A percentile compares a stretch with the other conserved stretches of the same genome.
These are phyloP conservation scores for Ophiostoma quercus DNA, from an alignment of 2,329 filamentous ascomycete species.

Conservation along the genomic window DNA sequence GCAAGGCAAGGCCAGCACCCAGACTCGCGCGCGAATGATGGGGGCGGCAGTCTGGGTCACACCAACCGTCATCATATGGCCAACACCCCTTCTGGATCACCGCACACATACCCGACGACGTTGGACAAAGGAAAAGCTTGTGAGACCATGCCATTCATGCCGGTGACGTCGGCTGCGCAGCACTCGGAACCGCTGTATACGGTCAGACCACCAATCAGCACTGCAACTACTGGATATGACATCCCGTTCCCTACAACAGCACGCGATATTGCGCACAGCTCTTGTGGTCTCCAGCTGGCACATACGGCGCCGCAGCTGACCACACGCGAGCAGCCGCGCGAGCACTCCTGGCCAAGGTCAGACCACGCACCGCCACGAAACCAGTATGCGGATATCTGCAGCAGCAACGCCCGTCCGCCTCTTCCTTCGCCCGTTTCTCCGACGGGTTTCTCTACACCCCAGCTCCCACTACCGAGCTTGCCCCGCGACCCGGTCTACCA, in stretches of 20 bases:
- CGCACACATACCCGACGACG: background rate
- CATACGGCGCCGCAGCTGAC: background rate
- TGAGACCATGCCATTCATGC: background rate
- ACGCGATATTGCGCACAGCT: background rate
- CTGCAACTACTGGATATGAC: background rate
- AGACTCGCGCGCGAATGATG: background rate
- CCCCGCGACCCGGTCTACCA: conserved; percentile 11
- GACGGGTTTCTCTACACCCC: background rate
- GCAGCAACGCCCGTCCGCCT: background rate
- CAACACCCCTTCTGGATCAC: background rate
- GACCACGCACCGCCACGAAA: background rate
- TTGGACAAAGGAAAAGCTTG: background rate
- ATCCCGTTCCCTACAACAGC: background rate
- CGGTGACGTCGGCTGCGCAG: background rate
- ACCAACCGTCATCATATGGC: background rate
- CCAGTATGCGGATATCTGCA: background rate
- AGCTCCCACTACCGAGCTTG: background rate
- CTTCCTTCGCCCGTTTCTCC: background rate
- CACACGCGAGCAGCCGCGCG: background rate
- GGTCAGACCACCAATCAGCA: background rate
- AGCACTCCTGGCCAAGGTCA: background rate
- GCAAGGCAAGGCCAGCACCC: background rate
- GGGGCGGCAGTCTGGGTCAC: background rate
- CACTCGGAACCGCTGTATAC: background rate
- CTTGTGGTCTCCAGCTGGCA: background rate